Base-by-base conservation (phyloP, 2,329 filamentous ascomycete genomes). In the Eutypella sp. region DNA sequence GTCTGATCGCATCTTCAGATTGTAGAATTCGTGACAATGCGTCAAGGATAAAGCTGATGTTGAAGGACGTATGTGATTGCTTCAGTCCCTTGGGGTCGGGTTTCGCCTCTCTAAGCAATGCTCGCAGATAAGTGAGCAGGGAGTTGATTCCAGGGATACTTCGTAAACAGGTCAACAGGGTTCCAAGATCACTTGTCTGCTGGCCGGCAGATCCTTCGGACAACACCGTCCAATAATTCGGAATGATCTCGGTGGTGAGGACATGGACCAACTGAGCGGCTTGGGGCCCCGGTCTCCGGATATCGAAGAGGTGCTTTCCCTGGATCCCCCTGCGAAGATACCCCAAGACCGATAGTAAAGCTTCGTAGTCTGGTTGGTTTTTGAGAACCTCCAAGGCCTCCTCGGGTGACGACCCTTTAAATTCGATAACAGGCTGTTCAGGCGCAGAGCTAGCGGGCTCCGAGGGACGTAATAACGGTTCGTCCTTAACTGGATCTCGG, bases 131-230 rank as follows among this genome's bases (percentile, higher is more conserved):
- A n/a, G 82, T 75, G 9, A 90, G 63, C 23, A 91, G 61, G n/a
- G 87, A 85, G 50, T 89, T 92, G 25, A 96, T 65, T 0, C 90
- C 91, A 2, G 84, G 76, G 15, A 93, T 72, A 59, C 83, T 96
- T 46, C 75, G 76, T 5, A 99, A 68, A 58, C 83, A 88, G 48
- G 67, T 64, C 1, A 87, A 55, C 15, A 97, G 67, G 2, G 78
- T 64, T 34, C 67, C 63, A 1, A 72, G 55, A 33, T 76, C 75
- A 20, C 55, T 57, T 53, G 63, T 55, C 41, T 47, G 55, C 18
- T 44, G 48, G 22, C 31, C 24, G 43, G 61, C 24, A 3, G 60
- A 62, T n/a, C 67, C 69, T 47, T 78, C 75, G 31, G 72, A 67
- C 15, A 92, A 60, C 8, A 81, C 58, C 3, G 73, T 61, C 92